phyloP scores from a whole-genome alignment of 306 rosid genomes.

The Hippophae rhamnoides region DNA sequence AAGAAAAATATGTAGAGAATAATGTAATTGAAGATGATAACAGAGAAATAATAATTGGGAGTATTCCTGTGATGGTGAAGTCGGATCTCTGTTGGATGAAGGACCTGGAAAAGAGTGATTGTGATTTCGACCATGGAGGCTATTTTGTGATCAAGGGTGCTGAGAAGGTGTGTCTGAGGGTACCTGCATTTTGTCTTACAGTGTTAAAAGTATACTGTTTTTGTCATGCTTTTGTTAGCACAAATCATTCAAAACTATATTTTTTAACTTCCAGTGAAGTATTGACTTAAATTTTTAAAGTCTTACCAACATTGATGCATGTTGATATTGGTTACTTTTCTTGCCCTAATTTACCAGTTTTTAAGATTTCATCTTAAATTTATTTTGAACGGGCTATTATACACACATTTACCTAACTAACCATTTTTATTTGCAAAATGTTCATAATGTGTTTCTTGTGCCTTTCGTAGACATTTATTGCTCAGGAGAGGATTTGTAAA shows the following conservation, averaged over 20 bases:
- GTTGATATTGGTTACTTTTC: no score
- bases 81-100: constrained; percentile 89
- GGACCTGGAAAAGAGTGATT: constrained; percentile 56
- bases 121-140: constrained; percentile 89
- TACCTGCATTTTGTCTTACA: neutral
- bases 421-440: neutral
- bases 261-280: no score
- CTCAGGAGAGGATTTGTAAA: constrained; percentile 70
- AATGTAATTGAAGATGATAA: constrained; percentile 19
- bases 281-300: no score
- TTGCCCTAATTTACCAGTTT: no score
- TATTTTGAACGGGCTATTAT: neutral
- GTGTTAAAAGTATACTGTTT: neutral
- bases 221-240: neutral
- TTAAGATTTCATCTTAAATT: no score
- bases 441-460: constrained; percentile 10
- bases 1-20: constrained; percentile 44
- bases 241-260: neutral
- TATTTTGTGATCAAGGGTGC: constrained; percentile 89
- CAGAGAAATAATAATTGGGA: constrained; percentile 61
- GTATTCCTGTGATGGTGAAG: constrained; percentile 87
- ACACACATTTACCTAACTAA: neutral
- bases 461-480: constrained; percentile 70
- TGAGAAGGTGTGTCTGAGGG: constrained; percentile 54
- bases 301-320: no score